Conservation (phyloP, 2,329 filamentous ascomycete species). For the Cadophora sp. region DNA sequence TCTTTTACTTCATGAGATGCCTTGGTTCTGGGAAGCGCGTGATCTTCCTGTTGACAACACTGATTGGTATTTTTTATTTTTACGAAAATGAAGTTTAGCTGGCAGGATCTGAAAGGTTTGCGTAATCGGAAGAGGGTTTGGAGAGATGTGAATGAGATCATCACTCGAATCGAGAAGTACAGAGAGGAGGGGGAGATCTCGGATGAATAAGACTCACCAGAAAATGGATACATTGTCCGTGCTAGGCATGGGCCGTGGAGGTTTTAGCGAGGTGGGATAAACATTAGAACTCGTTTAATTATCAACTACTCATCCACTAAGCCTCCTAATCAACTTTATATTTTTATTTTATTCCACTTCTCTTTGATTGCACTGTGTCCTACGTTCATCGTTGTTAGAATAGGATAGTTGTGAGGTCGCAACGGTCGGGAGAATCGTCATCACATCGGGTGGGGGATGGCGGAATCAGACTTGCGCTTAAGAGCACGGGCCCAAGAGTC, state of each 20-base stretch:
- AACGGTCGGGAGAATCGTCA: too few species aligned
- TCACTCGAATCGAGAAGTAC: conserved; percentile 18
- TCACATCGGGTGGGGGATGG: too few species aligned
- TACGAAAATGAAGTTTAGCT: conserved; percentile 32
- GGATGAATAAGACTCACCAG: not conserved
- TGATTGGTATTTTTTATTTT: conserved; percentile 39
- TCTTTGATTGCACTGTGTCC: too few species aligned
- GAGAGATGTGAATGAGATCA: conserved; percentile 35
- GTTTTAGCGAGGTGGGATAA: not conserved
- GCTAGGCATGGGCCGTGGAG: not conserved
- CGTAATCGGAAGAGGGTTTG: conserved; percentile 40
- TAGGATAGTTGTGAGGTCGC: too few species aligned
- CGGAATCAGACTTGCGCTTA: too few species aligned
- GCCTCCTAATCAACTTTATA: too few species aligned
- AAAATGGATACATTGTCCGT: too few species aligned
- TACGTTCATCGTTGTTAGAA: too few species aligned
- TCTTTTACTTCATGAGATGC: conserved; percentile 38
- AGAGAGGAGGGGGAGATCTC: conserved; percentile 12
- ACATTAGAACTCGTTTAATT: too few species aligned
- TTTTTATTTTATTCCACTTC: too few species aligned
- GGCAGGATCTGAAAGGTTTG: conserved; percentile 37
- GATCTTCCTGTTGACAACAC: conserved; percentile 27
- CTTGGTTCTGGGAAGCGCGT: conserved; percentile 40
- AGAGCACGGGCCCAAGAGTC: too few species aligned
- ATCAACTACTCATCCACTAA: too few species aligned